These are phyloP conservation scores for Microthyrium microscopicum DNA, from an alignment of 2,329 filamentous ascomycete genomes.

Conservation along the genomic window DNA sequence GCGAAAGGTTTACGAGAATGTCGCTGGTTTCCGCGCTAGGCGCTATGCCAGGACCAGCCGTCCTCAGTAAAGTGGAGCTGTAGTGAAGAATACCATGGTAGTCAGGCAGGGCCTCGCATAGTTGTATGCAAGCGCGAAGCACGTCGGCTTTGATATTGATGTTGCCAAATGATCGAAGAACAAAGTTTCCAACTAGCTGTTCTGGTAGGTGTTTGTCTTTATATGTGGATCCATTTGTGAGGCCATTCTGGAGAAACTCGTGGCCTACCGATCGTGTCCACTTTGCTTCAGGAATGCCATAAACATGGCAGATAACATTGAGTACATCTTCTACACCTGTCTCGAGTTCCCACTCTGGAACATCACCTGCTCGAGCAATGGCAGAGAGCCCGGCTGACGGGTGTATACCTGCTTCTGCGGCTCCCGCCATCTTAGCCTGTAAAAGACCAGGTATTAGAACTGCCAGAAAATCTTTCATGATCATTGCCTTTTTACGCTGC, in stretches of 20 bases:
- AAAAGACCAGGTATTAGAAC: constrained; percentile 72
- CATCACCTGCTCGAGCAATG: constrained; percentile 53
- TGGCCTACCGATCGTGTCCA: constrained; percentile 5
- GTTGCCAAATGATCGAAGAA: constrained; percentile 51
- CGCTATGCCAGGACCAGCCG: constrained; percentile 64
- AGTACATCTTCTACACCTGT: constrained; percentile 26
- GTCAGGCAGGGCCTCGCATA: constrained; percentile 85
- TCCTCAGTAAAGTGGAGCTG: constrained; percentile 67
- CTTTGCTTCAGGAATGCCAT: constrained; percentile 23
- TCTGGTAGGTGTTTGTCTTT: constrained; percentile 12
- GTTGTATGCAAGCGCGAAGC: constrained; percentile 74
- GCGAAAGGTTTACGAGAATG: constrained; percentile 50
- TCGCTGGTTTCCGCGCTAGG: constrained; percentile 51
- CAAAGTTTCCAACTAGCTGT: constrained; percentile 41
- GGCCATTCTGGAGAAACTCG: constrained; percentile 4
- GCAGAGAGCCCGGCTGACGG: constrained; percentile 75
- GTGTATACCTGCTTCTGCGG: constrained; percentile 91
- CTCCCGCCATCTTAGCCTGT: constrained; percentile 79
- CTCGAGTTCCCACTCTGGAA: constrained; percentile 20
- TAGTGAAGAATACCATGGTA: constrained; percentile 80
- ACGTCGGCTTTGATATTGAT: constrained; percentile 70
- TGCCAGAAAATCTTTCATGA: constrained; percentile 70
- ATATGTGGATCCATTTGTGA: constrained; percentile 29
- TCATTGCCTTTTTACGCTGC: constrained; percentile 78
- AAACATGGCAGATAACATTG: constrained; percentile 23